Evolutionary conservation across 495 filamentous ascomycete species (phyloP), one percentile per base, ranked within the genome.

Genomic region (Cercophora sp.): DNA sequence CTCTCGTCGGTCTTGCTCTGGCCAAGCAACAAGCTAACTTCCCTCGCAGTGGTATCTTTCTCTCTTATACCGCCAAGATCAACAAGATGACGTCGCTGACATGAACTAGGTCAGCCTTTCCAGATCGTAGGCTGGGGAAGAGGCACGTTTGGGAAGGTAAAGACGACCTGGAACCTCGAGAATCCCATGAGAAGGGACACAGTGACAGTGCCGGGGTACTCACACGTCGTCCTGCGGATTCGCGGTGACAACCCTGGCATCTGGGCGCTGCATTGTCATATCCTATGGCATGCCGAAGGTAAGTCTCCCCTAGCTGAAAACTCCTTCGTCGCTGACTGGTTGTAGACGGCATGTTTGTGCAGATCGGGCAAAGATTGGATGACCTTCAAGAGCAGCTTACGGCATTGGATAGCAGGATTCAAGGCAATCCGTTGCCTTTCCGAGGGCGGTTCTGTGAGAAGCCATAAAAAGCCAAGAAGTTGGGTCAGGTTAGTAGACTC

Each of bases 121-220:
- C 46, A 48, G n/a, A 34, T 48, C 46, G 46, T 48, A 29, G 46
- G 46, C 15, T 48, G 46, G 46, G 46, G 46, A 11, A 5, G 5
- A 5, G 46, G 32, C 10, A 24, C 15, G 5, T 48, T 36, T 11
- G 46, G 46, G 1, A 32, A 37, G 19, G 11, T 10, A 23, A 32
- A 48, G 20, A 48, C 46, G 8, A 48, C 46, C 1, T 48, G 46
- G 46, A 48, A 48, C 22, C 22, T 55, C 16, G 35, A 55, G 9
- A 82, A 74, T 56, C 80, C 84, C 3, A 72, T 75, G 5, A 68
- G 83, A 0, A 69, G 85, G 2, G 84, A 88, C 58, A 76, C 76
- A 3, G 73, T 78, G 2, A 69, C 80, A 48, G 55, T 84, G 2
- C 51, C 56, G 2, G 48, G 51, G 1, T 43, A 41, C 13, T 72